A percentile compares a stretch with the other conserved stretches of the same genome.
Evolutionary conservation across 345 rosid species (phyloP).

Genomic region (Passiflora organensis): DNA sequence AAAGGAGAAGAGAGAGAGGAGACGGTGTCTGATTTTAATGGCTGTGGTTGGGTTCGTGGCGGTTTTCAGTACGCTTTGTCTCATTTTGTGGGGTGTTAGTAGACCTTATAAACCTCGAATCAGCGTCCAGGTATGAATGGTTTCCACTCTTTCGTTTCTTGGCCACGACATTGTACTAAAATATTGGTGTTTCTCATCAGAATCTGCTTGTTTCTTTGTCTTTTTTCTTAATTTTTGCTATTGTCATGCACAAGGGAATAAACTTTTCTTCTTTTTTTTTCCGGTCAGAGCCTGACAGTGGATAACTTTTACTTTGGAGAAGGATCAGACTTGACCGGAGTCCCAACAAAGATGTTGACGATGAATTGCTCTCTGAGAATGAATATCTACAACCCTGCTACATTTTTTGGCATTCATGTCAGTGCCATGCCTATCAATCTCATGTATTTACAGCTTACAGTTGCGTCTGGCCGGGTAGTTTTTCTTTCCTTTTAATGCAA

Average conservation of each 20-base stretch:
- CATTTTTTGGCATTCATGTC: conserved; percentile 18
- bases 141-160: no score
- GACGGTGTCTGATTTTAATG: conserved; percentile 8
- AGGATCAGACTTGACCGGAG: conserved; percentile 22
- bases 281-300: conserved; percentile 15
- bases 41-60: not conserved
- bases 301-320: conserved; percentile 15
- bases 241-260: not conserved
- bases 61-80: conserved; percentile 7
- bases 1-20: not conserved
- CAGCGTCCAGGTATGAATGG: conserved; percentile 12
- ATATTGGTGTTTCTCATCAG: not conserved
- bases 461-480: conserved; percentile 21
- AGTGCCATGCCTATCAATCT: conserved; percentile 17
- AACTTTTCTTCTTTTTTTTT: not conserved
- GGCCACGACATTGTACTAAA: not conserved
- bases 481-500: not conserved
- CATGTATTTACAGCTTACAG: conserved; percentile 12
- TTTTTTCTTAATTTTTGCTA: not conserved
- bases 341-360: conserved; percentile 18
- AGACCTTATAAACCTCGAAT: conserved; percentile 19
- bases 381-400: conserved; percentile 16
- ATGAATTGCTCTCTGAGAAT: conserved; percentile 17
- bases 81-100: conserved; percentile 19
- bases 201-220: not conserved